Conservation (phyloP, 2,329 filamentous ascomycete genomes). For the Tolypocladium sp. region DNA sequence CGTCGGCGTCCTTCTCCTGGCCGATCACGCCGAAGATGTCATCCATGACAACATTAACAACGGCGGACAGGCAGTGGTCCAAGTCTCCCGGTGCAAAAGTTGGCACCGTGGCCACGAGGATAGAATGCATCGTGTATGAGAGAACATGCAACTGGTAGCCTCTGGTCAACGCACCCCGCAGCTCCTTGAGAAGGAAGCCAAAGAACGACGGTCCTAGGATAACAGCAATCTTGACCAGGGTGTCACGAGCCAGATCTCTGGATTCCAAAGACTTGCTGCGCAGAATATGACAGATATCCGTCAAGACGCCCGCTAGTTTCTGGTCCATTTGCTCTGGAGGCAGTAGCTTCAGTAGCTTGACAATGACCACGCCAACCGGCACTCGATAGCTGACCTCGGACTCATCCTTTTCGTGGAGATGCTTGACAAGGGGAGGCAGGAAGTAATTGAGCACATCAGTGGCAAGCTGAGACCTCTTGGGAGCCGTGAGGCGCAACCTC, state of each 20-base stretch:
- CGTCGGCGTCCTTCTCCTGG: conserved; percentile 94
- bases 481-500: conserved; percentile 56
- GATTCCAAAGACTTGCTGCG: conserved; percentile 83
- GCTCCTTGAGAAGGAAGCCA: conserved; percentile 86
- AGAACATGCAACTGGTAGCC: conserved; percentile 93
- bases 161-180: conserved; percentile 70
- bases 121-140: conserved; percentile 89
- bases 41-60: conserved; percentile 86
- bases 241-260: conserved; percentile 83
- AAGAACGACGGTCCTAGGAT: conserved; percentile 77
- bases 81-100: conserved; percentile 72
- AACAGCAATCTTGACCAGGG: conserved; percentile 72
- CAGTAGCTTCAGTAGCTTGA: conserved; percentile 77
- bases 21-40: conserved; percentile 90
- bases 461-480: conserved; percentile 56
- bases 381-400: conserved; percentile 87
- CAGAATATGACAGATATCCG: conserved; percentile 88
- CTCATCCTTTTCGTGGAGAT: conserved; percentile 91
- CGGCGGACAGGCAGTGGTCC: conserved; percentile 73
- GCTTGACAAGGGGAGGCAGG: conserved; percentile 69
- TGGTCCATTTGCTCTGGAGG: conserved; percentile 63
- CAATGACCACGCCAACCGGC: conserved; percentile 78
- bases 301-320: conserved; percentile 72
- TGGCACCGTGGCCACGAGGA: conserved; percentile 68
- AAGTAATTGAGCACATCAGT: conserved; percentile 67